These are phyloP conservation scores for Avena eriantha DNA, from an alignment of 176 grass and related monocot genomes.

Conservation along the genomic window DNA sequence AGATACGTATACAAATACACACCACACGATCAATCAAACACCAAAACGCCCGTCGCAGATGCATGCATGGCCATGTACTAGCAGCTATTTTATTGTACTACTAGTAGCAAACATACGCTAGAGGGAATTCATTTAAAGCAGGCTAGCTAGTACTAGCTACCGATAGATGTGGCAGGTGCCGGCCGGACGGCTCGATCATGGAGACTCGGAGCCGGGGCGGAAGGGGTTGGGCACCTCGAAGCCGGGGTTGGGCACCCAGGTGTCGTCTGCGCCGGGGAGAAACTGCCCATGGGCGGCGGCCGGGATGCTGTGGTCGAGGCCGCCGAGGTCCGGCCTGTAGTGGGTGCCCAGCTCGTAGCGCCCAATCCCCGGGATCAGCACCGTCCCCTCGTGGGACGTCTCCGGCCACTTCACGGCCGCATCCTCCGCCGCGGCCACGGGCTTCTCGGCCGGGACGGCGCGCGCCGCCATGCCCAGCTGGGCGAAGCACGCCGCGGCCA, in stretches of 20 bases:
- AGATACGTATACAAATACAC: too few relatives aligned
- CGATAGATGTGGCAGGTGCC: too few relatives aligned
- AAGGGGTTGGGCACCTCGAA: conserved; percentile 90
- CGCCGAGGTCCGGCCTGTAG: conserved; percentile 51
- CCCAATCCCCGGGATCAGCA: conserved; percentile 66
- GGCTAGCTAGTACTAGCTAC: too few relatives aligned
- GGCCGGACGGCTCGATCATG: conserved; percentile 14
- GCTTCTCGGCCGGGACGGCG: conserved; percentile 25
- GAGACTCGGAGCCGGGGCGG: conserved; percentile 42
- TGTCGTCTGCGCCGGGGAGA: conserved; percentile 79
- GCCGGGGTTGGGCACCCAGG: conserved; percentile 86
- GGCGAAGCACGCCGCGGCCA: conserved; percentile 41
- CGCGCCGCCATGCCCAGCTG: conserved; percentile 53
- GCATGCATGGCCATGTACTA: too few relatives aligned
- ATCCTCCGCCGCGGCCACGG: neutral
- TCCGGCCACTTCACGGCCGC: conserved; percentile 42
- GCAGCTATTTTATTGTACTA: too few relatives aligned
- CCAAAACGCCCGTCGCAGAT: too few relatives aligned
- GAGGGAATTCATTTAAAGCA: too few relatives aligned
- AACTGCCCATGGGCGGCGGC: conserved; percentile 41
- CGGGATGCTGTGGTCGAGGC: conserved; percentile 56
- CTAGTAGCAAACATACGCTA: too few relatives aligned
- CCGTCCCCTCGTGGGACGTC: conserved; percentile 59
- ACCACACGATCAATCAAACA: too few relatives aligned
- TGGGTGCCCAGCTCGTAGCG: conserved; percentile 51